Evolutionary conservation across 2,329 filamentous ascomycete genomes (phyloP), one percentile per base, ranked within the genome.

Genomic region (Coniochaeta sp.): DNA sequence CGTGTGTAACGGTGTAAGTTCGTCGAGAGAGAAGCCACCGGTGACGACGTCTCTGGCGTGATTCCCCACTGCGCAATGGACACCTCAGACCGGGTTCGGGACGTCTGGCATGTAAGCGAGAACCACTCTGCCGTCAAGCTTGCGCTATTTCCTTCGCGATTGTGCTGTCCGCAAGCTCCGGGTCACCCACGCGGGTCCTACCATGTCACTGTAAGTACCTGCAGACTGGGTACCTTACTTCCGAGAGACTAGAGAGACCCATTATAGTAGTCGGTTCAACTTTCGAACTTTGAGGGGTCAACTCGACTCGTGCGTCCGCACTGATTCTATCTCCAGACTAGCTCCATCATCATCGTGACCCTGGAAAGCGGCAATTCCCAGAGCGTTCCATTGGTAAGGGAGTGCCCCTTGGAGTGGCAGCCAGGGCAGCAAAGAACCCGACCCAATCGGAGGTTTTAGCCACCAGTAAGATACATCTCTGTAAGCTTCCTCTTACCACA

Each of bases 1-100:
- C 5, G 30, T 32, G 30, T 32, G 10, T 32, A n/a, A n/a, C 32
- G 32, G 36, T 38, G 9, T 17, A 38, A 38, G 10, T 38, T 17
- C 9, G 6, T 14, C 36, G 36, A 8, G 14, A 16, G 36, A 40
- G n/a, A 10, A 19, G 34, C 9, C 12, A 8, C 12, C 34, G 34
- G 34, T 36, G 34, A 36, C 34, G 3, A 5, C 38, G n/a, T 24
- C 9, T 34, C 54, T 56, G 54, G 30, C 28, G 34, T 56, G 54
- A 56, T 38, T 38, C 54, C 54, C 54, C 54, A 56, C 54, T 22
- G n/a, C 47, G 24, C 30, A 28, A 56, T 56, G 54, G 50, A 55
- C 50, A 14, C 50, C 50, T 32, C 22, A 12, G 26, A 56, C 54
- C 54, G 19, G 54, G 54, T 56, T 56, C 14, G 17, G 19, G 4